These are phyloP conservation scores for Pythium angustatum DNA, from an alignment of 352 stramenopile species.

Conservation along the genomic window DNA sequence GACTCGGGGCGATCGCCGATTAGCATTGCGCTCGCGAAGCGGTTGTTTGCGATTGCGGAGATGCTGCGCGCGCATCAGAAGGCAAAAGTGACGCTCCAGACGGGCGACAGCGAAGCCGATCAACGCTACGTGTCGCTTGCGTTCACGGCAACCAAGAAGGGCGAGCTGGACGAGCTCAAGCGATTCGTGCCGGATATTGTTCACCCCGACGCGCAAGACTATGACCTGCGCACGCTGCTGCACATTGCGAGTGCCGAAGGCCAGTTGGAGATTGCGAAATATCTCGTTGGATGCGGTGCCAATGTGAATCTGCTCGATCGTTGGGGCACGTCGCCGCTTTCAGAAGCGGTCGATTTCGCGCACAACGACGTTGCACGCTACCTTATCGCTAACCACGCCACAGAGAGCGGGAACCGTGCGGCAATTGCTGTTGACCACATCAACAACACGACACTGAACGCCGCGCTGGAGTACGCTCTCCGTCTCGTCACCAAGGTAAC, in stretches of 20 bases:
- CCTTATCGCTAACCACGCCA: slow-evolving; percentile 60
- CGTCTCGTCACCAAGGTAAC: slow-evolving; percentile 60
- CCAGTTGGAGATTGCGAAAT: slow-evolving; percentile 52
- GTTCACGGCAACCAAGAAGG: slow-evolving; percentile 58
- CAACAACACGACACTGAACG: slow-evolving; percentile 53
- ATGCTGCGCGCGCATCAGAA: slow-evolving; percentile 68
- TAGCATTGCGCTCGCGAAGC: slow-evolving; percentile 63
- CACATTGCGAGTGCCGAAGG: slow-evolving; percentile 78
- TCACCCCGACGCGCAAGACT: slow-evolving; percentile 71
- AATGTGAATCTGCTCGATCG: slow-evolving; percentile 82
- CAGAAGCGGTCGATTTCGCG: slow-evolving; percentile 75
- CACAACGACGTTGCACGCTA: slow-evolving; percentile 77
- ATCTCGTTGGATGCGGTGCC: slow-evolving; percentile 64
- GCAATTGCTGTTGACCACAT: slow-evolving; percentile 64
- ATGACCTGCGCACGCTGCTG: slow-evolving; percentile 68
- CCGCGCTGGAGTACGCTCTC: slow-evolving; percentile 67
- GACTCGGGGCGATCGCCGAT: slow-evolving; percentile 57
- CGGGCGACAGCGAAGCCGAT: slow-evolving; percentile 36
- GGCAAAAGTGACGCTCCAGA: slow-evolving; percentile 39
- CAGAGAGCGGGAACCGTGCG: slow-evolving; percentile 58
- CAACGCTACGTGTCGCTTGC: slow-evolving; percentile 49
- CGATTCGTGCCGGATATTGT: slow-evolving; percentile 58
- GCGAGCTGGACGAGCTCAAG: slow-evolving; percentile 47
- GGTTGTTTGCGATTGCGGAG: slow-evolving; percentile 53
- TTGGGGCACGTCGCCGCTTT: slow-evolving; percentile 73